phyloP scores from a whole-genome alignment of 345 rosid species.

The Syzygium grande region DNA sequence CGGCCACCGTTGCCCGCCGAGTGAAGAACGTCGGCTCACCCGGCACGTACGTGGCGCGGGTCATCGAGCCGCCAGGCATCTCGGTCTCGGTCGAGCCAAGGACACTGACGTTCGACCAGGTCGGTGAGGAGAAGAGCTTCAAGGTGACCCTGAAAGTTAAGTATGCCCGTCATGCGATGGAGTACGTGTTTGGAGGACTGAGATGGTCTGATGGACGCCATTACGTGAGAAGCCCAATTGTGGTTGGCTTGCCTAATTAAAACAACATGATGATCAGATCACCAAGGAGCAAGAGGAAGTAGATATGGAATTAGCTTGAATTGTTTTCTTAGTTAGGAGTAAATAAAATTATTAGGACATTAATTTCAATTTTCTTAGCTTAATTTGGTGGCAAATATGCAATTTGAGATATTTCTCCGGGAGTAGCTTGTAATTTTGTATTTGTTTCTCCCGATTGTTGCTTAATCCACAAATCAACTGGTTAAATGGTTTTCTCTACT shows the following conservation, averaged over 20 bases:
- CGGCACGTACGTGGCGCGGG: slow-evolving; percentile 21
- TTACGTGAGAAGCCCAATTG: slow-evolving; percentile 60
- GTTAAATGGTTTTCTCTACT: background rate
- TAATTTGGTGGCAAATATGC: background rate
- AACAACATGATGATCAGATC: background rate
- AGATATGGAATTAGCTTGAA: background rate
- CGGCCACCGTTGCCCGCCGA: slow-evolving; percentile 28
- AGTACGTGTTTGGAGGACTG: slow-evolving; percentile 35
- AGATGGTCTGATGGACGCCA: slow-evolving; percentile 50
- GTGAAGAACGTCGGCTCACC: slow-evolving; percentile 70
- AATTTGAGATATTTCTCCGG: background rate
- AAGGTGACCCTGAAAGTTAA: slow-evolving; percentile 29
- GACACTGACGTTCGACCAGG: slow-evolving; percentile 21
- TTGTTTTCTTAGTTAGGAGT: background rate
- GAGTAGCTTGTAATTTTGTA: background rate
- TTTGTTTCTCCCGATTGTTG: background rate
- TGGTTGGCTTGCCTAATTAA: background rate
- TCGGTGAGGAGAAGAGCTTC: slow-evolving; percentile 48
- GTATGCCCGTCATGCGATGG: background rate
- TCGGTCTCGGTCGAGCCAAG: slow-evolving; percentile 38
- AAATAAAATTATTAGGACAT: background rate
- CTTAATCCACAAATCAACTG: background rate
- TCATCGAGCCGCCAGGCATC: slow-evolving; percentile 40
- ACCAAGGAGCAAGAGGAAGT: background rate
- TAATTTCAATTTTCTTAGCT: background rate